phyloP scores from a whole-genome alignment of 805 yeast genomes.

The Barnettozyma pratensis region DNA sequence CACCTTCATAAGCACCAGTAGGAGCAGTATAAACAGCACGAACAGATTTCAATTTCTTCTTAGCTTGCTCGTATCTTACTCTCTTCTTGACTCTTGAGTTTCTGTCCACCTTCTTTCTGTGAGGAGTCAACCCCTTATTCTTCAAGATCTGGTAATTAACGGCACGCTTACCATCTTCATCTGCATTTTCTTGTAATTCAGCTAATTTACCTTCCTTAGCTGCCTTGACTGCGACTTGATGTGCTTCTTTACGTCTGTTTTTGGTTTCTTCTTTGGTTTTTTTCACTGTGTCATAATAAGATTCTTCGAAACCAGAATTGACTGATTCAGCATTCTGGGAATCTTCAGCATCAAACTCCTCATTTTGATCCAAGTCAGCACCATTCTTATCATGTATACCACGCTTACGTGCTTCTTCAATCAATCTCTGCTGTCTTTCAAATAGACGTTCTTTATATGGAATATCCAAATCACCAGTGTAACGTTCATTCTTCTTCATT shows the following conservation, averaged over 20 bases:
- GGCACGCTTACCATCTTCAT: constrained; percentile 87
- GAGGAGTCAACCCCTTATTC: constrained; percentile 94
- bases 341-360: constrained; percentile 40
- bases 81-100: constrained; percentile 98
- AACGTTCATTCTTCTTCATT: constrained; percentile 51
- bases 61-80: constrained; percentile 90
- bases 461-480: constrained; percentile 81
- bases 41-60: constrained; percentile 86
- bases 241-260: constrained; percentile 54
- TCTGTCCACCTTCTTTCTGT: constrained; percentile 88
- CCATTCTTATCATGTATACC: constrained; percentile 58
- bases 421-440: constrained; percentile 82
- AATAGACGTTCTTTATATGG: constrained; percentile 88
- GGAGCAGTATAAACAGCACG: constrained; percentile 80
- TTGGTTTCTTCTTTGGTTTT: constrained; percentile 43
- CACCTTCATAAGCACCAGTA: constrained; percentile 84
- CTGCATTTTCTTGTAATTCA: constrained; percentile 59
- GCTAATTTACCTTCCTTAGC: constrained; percentile 80
- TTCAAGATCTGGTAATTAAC: constrained; percentile 90
- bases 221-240: constrained; percentile 66
- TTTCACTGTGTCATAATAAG: constrained; percentile 55
- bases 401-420: constrained; percentile 84
- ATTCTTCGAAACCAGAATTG: constrained; percentile 45
- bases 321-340: constrained; percentile 34
- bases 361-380: constrained; percentile 51